Evolutionary conservation across 257 asterid genomes (phyloP), one percentile per base, ranked within the genome.

Genomic region (Parsonsia alboflavescens): DNA sequence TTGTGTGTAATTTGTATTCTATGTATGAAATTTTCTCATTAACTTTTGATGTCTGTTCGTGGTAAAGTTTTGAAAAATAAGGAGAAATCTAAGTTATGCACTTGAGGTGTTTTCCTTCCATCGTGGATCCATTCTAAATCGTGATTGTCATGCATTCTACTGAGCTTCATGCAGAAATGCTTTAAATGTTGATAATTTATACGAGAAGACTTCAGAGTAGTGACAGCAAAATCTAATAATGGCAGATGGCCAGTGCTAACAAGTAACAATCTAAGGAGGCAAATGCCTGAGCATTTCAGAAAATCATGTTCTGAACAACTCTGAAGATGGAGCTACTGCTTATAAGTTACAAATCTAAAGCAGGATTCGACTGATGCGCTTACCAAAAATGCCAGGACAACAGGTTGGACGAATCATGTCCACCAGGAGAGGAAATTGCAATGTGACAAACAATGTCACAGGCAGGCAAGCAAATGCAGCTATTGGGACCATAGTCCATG

Each of bases 331-430:
- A 9, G 11, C 64, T 13, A 57, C 22, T 22, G 44, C 28, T 54
- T 61, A 10, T 28, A 33, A 1, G 39, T 33, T 33, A 33, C 39
- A 15, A 57, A 24, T 62, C 68, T 62, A 62, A 62, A 36, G 36
- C 44, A 36, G 10, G 22, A 42, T 39, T 19, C 77, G 49, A 13
- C 6, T 21, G 13, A 61, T 68, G 33, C 39, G 73, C 74, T 75
- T 75, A 26, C 79, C 79, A 68, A 75, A 75, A 10, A 75, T 54
- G n/a, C 79, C 72, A 24, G 74, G 68, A 62, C 76, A 56, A 45
- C 33, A 77, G 28, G 80, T 71, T n/a, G 80, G 71, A 13, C 73
- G 73, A 42, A 77, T 50, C 76, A 71, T 77, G 44, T 77, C 75
- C 17, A 41, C 30, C 26, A 77, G 48, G 7, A 73, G 72, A 17